These are phyloP conservation scores for Triticum monococcum DNA, from an alignment of 176 grass and related monocot species.

Conservation along the genomic window DNA sequence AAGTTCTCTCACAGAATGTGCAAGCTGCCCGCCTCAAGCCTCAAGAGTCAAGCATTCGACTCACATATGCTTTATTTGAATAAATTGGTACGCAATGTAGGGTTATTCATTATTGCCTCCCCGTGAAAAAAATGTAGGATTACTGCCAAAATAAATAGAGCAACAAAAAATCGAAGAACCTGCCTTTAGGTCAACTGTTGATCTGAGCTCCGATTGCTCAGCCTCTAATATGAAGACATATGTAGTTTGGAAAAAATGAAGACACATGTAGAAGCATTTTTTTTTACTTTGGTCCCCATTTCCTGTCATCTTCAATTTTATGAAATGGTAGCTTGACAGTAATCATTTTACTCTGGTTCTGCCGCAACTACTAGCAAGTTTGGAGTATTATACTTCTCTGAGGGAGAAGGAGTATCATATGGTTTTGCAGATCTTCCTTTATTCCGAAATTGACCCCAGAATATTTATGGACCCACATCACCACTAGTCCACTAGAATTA, in stretches of 20 bases:
- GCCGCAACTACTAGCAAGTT: neutral
- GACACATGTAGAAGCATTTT: neutral
- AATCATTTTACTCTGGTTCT: neutral
- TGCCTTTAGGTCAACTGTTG: neutral
- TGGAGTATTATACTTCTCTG: neutral
- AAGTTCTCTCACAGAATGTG: neutral
- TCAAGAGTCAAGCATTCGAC: neutral
- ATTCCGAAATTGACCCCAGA: neutral
- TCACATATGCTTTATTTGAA: neutral
- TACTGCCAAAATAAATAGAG: neutral
- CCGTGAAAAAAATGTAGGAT: neutral
- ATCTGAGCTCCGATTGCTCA: neutral
- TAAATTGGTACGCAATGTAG: neutral
- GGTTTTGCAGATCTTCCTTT: neutral
- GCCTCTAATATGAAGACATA: neutral
- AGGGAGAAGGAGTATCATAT: neutral
- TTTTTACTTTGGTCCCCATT: neutral
- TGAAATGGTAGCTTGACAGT: neutral
- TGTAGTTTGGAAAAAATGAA: neutral
- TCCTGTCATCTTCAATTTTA: neutral
- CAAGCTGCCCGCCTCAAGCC: neutral
- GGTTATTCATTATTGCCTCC: neutral
- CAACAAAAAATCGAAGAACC: neutral
- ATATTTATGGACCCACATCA: neutral
- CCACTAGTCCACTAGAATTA: neutral